phyloP scores from a whole-genome alignment of 108 stramenopile genomes.

The Cyclotella kingstonii region DNA sequence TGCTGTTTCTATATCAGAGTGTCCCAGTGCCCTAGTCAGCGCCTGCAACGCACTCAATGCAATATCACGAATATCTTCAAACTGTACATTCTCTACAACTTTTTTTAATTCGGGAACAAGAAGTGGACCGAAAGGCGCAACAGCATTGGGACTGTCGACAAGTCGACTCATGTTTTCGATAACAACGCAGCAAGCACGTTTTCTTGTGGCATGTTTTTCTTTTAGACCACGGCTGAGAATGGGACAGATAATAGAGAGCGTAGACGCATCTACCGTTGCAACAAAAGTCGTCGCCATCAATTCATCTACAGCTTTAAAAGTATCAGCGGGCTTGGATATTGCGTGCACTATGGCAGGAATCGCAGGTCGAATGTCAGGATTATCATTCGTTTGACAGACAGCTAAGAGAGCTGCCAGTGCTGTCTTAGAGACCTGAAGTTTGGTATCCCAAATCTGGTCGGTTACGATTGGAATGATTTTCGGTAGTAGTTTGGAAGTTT shows the following conservation, averaged over 20 bases:
- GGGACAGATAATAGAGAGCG: constrained; percentile 94
- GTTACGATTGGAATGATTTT: constrained; percentile 85
- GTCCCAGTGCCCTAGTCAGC: constrained; percentile 82
- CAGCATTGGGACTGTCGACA: constrained; percentile 91
- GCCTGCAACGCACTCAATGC: constrained; percentile 80
- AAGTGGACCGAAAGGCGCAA: constrained; percentile 91
- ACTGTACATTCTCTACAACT: constrained; percentile 90
- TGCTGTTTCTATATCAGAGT: constrained; percentile 60
- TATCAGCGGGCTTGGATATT: constrained; percentile 87
- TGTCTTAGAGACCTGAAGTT: constrained; percentile 89
- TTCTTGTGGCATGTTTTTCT: constrained; percentile 87
- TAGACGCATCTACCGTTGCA: constrained; percentile 89
- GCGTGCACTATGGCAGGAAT: constrained; percentile 91
- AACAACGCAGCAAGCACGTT: constrained; percentile 92
- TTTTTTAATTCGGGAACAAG: constrained; percentile 94
- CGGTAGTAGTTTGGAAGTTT: constrained; percentile 72
- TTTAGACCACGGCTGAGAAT: constrained; percentile 90
- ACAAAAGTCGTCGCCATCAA: constrained; percentile 97
- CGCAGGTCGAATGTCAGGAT: constrained; percentile 81
- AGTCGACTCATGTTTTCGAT: constrained; percentile 96
- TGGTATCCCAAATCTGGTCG: constrained; percentile 90
- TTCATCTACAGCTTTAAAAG: constrained; percentile 88
- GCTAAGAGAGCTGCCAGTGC: constrained; percentile 72
- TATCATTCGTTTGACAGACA: constrained; percentile 79
- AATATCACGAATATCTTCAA: constrained; percentile 96